Evolutionary conservation across 345 rosid genomes (phyloP), one percentile per base, ranked within the genome.

Genomic region (Pseudoturritis turrita): DNA sequence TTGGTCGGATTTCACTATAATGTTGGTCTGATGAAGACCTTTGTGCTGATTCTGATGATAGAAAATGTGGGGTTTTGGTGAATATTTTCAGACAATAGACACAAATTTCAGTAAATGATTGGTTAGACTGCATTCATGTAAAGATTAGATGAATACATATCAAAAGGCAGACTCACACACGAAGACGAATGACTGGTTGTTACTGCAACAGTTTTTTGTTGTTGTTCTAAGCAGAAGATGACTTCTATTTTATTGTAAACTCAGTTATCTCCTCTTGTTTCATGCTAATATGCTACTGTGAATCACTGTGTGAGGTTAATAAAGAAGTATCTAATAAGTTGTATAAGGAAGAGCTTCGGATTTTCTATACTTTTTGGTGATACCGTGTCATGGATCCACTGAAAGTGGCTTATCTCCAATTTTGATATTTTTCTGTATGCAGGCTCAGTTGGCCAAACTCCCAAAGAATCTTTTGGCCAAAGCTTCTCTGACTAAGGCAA

Each of bases 381-480:
- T 53, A 14, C 21, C 5, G 17, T 51, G 14, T 18, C 5, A 17
- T 6, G 3, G 23, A 58, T 19, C 28, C 22, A 11, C 6, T 11
- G 18, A 7, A 19, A 12, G 1, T 21, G 17, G 22, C 22, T 65
- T n/a, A 26, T 22, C 61, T 49, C 28, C 19, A 18, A 6, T 22
- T 51, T 29, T 29, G 44, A 15, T 54, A 12, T 44, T 35, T 9
- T 26, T 8, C 17, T 64, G 31, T 76, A 15, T 81, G 75, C 79
- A 93, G 97, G 82, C 81, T 4, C 86, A 83, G 41, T 78, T 94
- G 7, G 79, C 59, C 65, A 89, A 85, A 74, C 89, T 90, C 44
- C 96, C 98, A 12, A 94, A 86, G 79, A 87, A 83, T 75, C 95
- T 94, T 53, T 72, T 89, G 83, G 92, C 88, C 1, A 89, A 88